A percentile compares a stretch with the other conserved stretches of the same genome.
Evolutionary conservation across 1,139 yeast genomes (phyloP).

Genomic region (Geotrichum fermentans): DNA sequence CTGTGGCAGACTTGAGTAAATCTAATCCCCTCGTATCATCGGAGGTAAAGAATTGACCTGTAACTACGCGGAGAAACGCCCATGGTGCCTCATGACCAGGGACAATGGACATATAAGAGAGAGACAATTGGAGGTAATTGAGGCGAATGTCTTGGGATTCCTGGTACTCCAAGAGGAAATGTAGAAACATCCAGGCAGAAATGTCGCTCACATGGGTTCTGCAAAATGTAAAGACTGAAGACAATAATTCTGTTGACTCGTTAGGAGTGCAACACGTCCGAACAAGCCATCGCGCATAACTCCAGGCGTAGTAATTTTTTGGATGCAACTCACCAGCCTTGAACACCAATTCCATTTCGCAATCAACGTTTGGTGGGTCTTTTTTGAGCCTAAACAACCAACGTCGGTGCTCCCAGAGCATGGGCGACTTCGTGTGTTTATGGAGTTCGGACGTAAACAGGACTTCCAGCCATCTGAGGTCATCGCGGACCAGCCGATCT

Average conservation of each 20-base stretch:
- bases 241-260: background rate
- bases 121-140: background rate
- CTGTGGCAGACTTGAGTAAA: background rate
- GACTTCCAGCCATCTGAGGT: constrained; percentile 31
- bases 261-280: background rate
- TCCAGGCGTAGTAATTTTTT: constrained; percentile 46
- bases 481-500: constrained; percentile 20
- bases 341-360: constrained; percentile 33
- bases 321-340: constrained; percentile 41
- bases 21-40: background rate
- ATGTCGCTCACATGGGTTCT: constrained; percentile 39
- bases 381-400: constrained; percentile 27
- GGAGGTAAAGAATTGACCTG: background rate
- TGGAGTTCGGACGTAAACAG: constrained; percentile 35
- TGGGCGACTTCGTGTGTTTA: constrained; percentile 39
- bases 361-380: background rate
- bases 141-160: background rate
- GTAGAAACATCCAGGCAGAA: constrained; percentile 45
- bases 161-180: constrained; percentile 21
- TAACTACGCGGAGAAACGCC: background rate
- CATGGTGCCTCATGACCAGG: constrained; percentile 7
- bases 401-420: constrained; percentile 39
- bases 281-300: constrained; percentile 39
- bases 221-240: constrained; percentile 35
- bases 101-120: background rate